Base-by-base conservation (phyloP, 2,329 filamentous ascomycete species). In the Cytospora mali region DNA sequence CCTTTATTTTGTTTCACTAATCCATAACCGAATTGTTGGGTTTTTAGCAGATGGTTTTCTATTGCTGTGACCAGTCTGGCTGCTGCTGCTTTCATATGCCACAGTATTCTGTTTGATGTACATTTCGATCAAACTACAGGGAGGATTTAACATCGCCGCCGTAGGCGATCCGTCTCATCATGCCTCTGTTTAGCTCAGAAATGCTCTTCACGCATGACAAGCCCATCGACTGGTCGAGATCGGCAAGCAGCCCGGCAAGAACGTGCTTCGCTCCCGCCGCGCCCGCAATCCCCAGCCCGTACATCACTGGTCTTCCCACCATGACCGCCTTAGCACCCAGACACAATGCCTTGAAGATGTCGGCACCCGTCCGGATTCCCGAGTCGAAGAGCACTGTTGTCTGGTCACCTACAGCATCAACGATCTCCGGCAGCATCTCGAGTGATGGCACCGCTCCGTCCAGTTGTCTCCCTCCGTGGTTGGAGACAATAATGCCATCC, bases 321-420 rank as follows among this genome's bases (percentile, higher is more conserved):
- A 86, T 73, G 1, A 87, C 83, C 3, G 78, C 82, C 67, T 84
- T 81, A 0, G 84, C 86, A 1, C 85, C 79, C 73, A 84, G 62
- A 74, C 79, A 69, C 75, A 82, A 70, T 1, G 83, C 84, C 69
- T 87, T 87, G 73, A 87, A 81, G 13, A 86, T 77, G 69, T 87
- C 84, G 0, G 78, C 81, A 0, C 83, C 84, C 16, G 80, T 78
- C 46, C 84, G 70, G 33, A 87, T 80, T 0, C 84, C 84, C 13
- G 79, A 81, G 68, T 90, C 88, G 18, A 90, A 82, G 50, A 89
- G 79, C 23, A 90, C 77, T 0, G 82, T 81, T n/a, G 88, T 76
- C 62, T 79, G 80, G 21, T 80, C 79, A 2, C 88, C 84, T 0
- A 87, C 86, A 0, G 84, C 84, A 4, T 87, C 84, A 64, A 85